Evolutionary conservation across 495 filamentous ascomycete species (phyloP).

Genomic region (Neurospora sp.): DNA sequence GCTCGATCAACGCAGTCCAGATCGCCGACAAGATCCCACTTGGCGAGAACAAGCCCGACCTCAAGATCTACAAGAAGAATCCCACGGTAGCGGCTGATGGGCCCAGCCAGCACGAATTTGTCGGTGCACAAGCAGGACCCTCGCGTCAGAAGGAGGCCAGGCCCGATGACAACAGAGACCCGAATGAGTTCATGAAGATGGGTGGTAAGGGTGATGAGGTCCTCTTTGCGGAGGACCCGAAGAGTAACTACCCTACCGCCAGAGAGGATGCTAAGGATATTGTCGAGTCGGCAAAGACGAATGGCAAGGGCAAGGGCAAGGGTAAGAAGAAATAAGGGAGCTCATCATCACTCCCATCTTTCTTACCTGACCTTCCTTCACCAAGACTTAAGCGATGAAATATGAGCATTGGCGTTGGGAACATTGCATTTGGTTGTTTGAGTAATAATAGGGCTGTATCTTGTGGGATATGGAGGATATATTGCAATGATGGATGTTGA

Average conservation of each 20-base stretch:
- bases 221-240: conserved; percentile 56
- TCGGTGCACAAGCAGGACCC: background rate
- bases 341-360: background rate
- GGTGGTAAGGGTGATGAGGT: conserved; percentile 75
- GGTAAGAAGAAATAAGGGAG: conserved; percentile 5
- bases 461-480: background rate
- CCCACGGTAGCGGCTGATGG: conserved; percentile 22
- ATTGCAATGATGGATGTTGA: background rate
- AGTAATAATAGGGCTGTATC: background rate
- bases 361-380: background rate
- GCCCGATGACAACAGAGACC: conserved; percentile 53
- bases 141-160: conserved; percentile 38
- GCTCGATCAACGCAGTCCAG: conserved; percentile 68
- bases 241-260: conserved; percentile 30
- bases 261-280: conserved; percentile 23
- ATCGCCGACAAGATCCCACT: conserved; percentile 51
- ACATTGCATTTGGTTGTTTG: background rate
- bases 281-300: conserved; percentile 17
- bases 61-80: conserved; percentile 79
- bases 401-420: background rate
- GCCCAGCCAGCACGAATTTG: conserved; percentile 1
- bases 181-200: conserved; percentile 68
- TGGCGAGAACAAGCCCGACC: conserved; percentile 41
- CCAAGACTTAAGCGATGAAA: background rate
- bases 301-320: conserved; percentile 21